phyloP scores from a whole-genome alignment of 108 stramenopile species.

The Parietichytrium sp. region DNA sequence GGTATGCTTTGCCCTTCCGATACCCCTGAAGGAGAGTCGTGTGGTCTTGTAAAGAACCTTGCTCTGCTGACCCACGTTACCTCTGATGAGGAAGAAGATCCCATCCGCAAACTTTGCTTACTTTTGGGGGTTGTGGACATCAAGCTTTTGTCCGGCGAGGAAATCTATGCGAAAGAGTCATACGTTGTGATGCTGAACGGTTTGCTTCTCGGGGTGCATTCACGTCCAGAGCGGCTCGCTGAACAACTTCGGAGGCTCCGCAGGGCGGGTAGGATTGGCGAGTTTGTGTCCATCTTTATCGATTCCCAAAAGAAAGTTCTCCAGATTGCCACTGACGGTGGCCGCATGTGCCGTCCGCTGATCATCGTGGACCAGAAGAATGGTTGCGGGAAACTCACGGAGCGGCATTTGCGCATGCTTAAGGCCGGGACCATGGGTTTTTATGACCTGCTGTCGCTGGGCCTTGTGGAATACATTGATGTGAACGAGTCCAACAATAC shows the following conservation, averaged over 20 bases:
- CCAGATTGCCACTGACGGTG: conserved; percentile 95
- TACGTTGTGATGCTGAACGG: conserved; percentile 98
- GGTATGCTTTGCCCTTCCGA: conserved; percentile 94
- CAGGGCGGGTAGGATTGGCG: conserved; percentile 88
- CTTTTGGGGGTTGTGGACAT: conserved; percentile 87
- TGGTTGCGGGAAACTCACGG: conserved; percentile 45
- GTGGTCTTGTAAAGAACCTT: conserved; percentile 56
- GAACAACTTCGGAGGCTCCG: conserved; percentile 84
- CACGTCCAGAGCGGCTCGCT: conserved; percentile 81
- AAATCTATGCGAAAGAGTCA: conserved; percentile 16
- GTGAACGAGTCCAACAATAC: conserved; percentile 91
- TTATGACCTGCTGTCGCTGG: conserved; percentile 85
- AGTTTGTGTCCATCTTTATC: conserved; percentile 90
- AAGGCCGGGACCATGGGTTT: conserved; percentile 62
- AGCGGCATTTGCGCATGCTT: conserved; percentile 60
- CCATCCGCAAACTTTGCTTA: conserved; percentile 89
- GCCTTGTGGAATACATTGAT: conserved; percentile 94
- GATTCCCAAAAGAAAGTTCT: conserved; percentile 90
- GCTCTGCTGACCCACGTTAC: conserved; percentile 80
- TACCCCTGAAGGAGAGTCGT: conserved; percentile 94
- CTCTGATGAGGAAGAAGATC: conserved; percentile 83
- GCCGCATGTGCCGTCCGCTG: conserved; percentile 95
- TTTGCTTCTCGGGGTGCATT: conserved; percentile 95
- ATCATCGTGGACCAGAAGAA: conserved; percentile 80
- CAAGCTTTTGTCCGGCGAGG: conserved; percentile 38